phyloP scores from a whole-genome alignment of 225 moss, liverwort and hornwort genomes.

The Neckera pumila region DNA sequence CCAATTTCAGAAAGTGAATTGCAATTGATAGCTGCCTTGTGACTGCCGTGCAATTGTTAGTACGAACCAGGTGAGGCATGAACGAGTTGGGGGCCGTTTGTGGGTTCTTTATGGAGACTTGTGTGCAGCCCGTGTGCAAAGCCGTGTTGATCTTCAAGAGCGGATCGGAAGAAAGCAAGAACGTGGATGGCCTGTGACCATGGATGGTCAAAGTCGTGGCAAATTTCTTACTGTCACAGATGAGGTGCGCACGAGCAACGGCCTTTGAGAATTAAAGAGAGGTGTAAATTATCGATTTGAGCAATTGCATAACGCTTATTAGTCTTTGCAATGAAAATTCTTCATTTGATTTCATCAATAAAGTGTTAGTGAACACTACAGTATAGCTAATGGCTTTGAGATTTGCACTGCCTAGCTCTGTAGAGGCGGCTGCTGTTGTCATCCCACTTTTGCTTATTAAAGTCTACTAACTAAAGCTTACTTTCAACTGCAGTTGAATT shows the following conservation, averaged over 20 bases:
- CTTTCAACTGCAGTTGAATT: background rate
- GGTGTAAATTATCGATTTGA: background rate
- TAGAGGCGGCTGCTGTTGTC: no score
- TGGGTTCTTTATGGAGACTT: background rate
- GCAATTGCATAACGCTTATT: background rate
- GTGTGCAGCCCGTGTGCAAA: background rate
- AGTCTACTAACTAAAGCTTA: background rate
- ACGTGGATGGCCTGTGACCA: no score
- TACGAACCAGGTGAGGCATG: background rate
- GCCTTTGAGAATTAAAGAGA: background rate
- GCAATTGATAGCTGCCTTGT: background rate
- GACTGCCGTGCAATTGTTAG: background rate
- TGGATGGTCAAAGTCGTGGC: background rate
- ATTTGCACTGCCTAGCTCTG: no score
- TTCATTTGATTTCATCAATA: background rate
- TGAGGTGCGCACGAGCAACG: background rate
- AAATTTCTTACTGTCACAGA: background rate
- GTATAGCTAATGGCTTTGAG: no score
- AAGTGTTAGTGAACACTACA: background rate
- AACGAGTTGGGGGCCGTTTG: background rate
- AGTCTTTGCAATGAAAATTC: background rate
- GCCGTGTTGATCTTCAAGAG: background rate
- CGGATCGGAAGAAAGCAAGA: background rate
- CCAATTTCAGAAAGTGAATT: background rate
- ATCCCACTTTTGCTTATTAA: no score